Evolutionary conservation across 1,284 basidiomycete species (phyloP).

Genomic region (Apiotrichum siamense): DNA sequence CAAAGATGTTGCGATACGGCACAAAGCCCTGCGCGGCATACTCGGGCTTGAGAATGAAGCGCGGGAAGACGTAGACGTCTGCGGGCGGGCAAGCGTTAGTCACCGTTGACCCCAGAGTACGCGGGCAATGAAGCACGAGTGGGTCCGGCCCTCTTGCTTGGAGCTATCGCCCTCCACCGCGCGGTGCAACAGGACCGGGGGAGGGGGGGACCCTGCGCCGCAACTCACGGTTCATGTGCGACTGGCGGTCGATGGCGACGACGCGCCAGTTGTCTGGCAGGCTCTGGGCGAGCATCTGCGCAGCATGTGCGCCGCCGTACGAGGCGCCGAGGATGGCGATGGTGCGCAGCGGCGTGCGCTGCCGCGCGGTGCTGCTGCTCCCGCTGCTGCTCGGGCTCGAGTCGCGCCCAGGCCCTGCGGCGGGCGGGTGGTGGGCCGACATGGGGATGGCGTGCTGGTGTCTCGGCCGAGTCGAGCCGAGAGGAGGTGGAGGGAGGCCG

Average conservation of each 20-base stretch:
- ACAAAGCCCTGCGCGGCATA: conserved; percentile 56
- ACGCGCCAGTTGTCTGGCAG: conserved; percentile 60
- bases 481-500: too few relatives aligned
- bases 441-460: neutral
- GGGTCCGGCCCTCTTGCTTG: too few relatives aligned
- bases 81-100: too few relatives aligned
- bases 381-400: too few relatives aligned
- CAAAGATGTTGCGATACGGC: conserved; percentile 56
- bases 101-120: too few relatives aligned
- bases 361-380: too few relatives aligned
- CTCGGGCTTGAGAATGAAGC: conserved; percentile 47
- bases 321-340: conserved; percentile 59
- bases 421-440: neutral
- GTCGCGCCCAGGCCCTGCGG: too few relatives aligned
- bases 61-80: conserved; percentile 52
- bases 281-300: conserved; percentile 54
- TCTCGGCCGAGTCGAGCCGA: neutral
- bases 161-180: too few relatives aligned
- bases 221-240: conserved; percentile 49
- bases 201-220: conserved; percentile 13
- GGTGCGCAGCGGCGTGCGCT: conserved; percentile 38
- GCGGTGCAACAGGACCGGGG: neutral
- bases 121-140: too few relatives aligned
- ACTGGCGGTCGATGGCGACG: conserved; percentile 66
- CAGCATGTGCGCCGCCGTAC: conserved; percentile 57